Percentiles rank a stretch among this genome's conserved stretches.
Evolutionary conservation across 1,284 basidiomycete genomes (phyloP).

Genomic region (Ustilago trichophora): DNA sequence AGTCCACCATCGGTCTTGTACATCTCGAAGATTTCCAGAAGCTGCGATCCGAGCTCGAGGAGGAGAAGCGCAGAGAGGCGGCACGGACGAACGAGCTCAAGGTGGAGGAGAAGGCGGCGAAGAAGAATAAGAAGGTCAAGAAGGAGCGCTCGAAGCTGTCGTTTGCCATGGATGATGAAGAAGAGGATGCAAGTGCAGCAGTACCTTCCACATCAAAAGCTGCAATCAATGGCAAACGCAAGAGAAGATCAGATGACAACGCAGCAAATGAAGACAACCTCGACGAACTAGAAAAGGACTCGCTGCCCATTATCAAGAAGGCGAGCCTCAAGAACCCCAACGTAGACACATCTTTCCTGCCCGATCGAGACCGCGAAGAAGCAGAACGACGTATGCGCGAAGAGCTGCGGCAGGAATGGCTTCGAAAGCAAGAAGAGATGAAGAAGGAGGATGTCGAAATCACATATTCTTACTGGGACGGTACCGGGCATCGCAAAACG

Average conservation of each 20-base stretch:
- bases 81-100: conserved; percentile 69
- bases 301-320: conserved; percentile 71
- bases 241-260: conserved; percentile 31
- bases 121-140: conserved; percentile 82
- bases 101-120: conserved; percentile 25
- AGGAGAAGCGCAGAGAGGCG: conserved; percentile 87
- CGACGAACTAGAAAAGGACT: background rate
- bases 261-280: conserved; percentile 7
- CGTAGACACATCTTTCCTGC: conserved; percentile 97
- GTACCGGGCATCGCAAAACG: conserved; percentile 91
- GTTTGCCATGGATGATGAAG: conserved; percentile 72
- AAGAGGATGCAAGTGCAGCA: conserved; percentile 25
- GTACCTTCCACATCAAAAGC: conserved; percentile 29
- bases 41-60: conserved; percentile 85
- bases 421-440: conserved; percentile 84
- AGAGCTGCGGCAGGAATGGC: conserved; percentile 87
- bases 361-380: conserved; percentile 94
- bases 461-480: conserved; percentile 97
- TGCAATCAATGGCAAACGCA: conserved; percentile 45
- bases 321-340: conserved; percentile 84
- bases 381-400: conserved; percentile 87
- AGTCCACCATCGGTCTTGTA: conserved; percentile 91
- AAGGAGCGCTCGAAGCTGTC: conserved; percentile 86
- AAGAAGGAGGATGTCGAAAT: conserved; percentile 90
- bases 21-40: conserved; percentile 83